Conservation (phyloP, 495 filamentous ascomycete species). For the Sphaerosporella brunnea region DNA sequence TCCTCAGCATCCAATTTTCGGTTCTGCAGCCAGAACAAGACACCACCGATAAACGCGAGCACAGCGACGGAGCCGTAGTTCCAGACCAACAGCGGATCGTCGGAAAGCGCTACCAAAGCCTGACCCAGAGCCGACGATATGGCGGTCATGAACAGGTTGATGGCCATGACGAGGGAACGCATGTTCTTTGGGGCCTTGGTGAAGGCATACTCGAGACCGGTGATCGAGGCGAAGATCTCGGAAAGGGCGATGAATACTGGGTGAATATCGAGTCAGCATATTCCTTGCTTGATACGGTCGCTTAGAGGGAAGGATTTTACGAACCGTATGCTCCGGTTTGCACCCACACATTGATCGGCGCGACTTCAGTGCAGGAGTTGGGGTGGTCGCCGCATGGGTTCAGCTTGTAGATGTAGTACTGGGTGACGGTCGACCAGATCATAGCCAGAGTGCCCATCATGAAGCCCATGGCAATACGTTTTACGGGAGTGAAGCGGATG, state of each 20-base stretch:
- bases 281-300: background rate
- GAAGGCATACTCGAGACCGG: slow-evolving; percentile 45
- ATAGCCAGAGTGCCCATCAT: slow-evolving; percentile 41
- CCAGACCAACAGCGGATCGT: slow-evolving; percentile 44
- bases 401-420: slow-evolving; percentile 52
- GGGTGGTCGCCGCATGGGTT: slow-evolving; percentile 40
- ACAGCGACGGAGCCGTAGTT: slow-evolving; percentile 49
- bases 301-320: background rate
- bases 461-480: slow-evolving; percentile 55
- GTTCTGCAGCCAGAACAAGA: slow-evolving; percentile 46
- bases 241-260: slow-evolving; percentile 53
- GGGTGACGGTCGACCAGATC: slow-evolving; percentile 46
- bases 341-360: slow-evolving; percentile 43
- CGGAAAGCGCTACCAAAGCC: slow-evolving; percentile 45
- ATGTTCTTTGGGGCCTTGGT: slow-evolving; percentile 66
- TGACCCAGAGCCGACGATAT: slow-evolving; percentile 51
- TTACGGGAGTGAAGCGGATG: slow-evolving; percentile 54
- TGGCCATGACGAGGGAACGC: slow-evolving; percentile 50
- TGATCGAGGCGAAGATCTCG: slow-evolving; percentile 55
- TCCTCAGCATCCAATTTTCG: slow-evolving; percentile 43
- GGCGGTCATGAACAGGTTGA: slow-evolving; percentile 52
- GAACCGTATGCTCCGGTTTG: slow-evolving; percentile 43
- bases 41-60: slow-evolving; percentile 40
- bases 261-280: background rate
- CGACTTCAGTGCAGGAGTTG: slow-evolving; percentile 30